A percentile compares a stretch with the other conserved stretches of the same genome.
Evolutionary conservation across 441 rosid species (phyloP).

Genomic region (Eutrema salsugineum): DNA sequence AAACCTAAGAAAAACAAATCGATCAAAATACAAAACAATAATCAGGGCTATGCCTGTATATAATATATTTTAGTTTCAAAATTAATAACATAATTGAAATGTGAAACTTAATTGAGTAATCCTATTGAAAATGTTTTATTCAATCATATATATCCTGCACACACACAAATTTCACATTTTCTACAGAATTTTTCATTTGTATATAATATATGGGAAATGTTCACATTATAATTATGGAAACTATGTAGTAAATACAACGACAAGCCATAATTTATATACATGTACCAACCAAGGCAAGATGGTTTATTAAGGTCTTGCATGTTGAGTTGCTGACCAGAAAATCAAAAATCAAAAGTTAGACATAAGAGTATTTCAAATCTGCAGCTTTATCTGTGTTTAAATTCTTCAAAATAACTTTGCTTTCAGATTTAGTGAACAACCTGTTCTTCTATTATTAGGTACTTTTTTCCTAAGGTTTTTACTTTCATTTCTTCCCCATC

Average conservation of each 20-base stretch:
- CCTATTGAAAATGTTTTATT: neutral
- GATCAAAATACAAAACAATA: neutral
- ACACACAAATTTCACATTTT: neutral
- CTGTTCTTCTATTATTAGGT: slow-evolving; percentile 35
- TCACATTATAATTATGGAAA: neutral
- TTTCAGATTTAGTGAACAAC: slow-evolving; percentile 41
- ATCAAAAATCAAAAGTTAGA: neutral
- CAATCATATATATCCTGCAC: neutral
- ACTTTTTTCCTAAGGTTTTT: slow-evolving; percentile 31
- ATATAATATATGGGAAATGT: neutral
- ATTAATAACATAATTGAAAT: neutral
- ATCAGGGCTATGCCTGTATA: neutral
- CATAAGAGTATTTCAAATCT: slow-evolving; percentile 18
- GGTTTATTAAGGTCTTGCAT: slow-evolving; percentile 10
- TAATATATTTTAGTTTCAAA: neutral
- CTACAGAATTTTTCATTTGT: neutral
- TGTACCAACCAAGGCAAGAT: neutral
- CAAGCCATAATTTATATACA: neutral
- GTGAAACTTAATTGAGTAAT: neutral
- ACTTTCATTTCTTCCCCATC: slow-evolving; percentile 30
- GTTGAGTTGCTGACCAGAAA: neutral
- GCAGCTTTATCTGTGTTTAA: slow-evolving; percentile 29
- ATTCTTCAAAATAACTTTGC: slow-evolving; percentile 4
- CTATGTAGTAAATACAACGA: neutral
- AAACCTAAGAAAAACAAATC: neutral